Evolutionary conservation across 2,329 filamentous ascomycete genomes (phyloP).

Genomic region (Fusarium sp.): DNA sequence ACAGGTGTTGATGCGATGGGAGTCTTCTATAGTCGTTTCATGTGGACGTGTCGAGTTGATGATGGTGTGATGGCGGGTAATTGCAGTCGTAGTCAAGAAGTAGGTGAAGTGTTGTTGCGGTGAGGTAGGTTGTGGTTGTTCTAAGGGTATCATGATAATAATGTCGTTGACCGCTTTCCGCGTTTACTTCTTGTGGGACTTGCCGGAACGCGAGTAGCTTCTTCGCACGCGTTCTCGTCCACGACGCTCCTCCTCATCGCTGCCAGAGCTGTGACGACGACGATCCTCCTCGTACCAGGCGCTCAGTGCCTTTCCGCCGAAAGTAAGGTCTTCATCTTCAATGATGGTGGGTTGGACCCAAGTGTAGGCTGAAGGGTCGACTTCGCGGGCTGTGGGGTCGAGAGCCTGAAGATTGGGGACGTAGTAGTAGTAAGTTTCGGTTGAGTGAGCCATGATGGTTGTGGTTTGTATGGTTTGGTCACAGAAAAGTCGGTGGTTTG

Average conservation of each 20-base stretch:
- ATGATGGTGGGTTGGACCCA: slow-evolving; percentile 68
- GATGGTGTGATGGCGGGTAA: slow-evolving; percentile 10
- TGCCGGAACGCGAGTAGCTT: slow-evolving; percentile 44
- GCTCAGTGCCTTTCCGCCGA: slow-evolving; percentile 69
- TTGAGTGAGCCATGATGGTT: slow-evolving; percentile 39
- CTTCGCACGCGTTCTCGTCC: slow-evolving; percentile 54
- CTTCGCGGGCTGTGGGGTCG: slow-evolving; percentile 50
- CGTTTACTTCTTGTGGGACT: slow-evolving; percentile 49
- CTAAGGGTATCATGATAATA: slow-evolving; percentile 38
- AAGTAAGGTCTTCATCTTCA: slow-evolving; percentile 70
- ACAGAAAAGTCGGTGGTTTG: not conserved
- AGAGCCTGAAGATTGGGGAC: slow-evolving; percentile 50
- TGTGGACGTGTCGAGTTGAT: slow-evolving; percentile 30
- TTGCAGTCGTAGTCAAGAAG: too few species aligned
- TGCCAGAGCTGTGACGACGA: slow-evolving; percentile 55
- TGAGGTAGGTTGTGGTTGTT: slow-evolving; percentile 1
- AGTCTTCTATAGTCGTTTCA: slow-evolving; percentile 40
- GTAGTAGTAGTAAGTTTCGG: slow-evolving; percentile 49
- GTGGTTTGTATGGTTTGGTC: slow-evolving; percentile 5
- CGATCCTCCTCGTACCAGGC: slow-evolving; percentile 71
- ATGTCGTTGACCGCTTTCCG: slow-evolving; percentile 21
- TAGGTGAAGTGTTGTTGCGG: not conserved
- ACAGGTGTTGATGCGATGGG: slow-evolving; percentile 16
- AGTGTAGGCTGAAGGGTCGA: slow-evolving; percentile 50
- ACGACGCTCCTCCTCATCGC: slow-evolving; percentile 53